Evolutionary conservation across 2,329 filamentous ascomycete species (phyloP).

Genomic region (Metarhizium guizhouense): DNA sequence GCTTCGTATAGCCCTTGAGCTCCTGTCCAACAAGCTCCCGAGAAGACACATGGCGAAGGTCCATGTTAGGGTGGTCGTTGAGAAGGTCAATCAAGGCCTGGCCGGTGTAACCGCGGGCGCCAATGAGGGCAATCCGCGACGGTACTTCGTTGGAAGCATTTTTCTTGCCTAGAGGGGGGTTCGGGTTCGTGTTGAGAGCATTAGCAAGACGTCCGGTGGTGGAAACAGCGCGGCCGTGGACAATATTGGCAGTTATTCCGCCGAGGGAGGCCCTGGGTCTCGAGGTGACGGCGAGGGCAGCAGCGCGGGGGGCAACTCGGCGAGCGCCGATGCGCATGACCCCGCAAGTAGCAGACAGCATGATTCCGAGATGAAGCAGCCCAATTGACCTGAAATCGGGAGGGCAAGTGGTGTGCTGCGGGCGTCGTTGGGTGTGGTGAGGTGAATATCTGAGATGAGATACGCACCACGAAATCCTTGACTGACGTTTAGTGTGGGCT

Average conservation of each 20-base stretch:
- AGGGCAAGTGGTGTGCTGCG: no score
- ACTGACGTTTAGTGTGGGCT: no score
- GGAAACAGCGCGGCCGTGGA: not conserved
- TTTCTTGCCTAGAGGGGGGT: constrained; percentile 74
- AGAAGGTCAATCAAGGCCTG: constrained; percentile 72
- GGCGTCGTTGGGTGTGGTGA: no score
- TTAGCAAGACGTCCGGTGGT: not conserved
- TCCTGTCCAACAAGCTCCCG: constrained; percentile 83
- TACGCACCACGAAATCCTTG: no score
- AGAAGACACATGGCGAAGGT: constrained; percentile 84
- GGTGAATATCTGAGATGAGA: no score
- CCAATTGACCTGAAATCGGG: no score
- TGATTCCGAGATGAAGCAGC: not conserved
- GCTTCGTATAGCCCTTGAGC: constrained; percentile 83
- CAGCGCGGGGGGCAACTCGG: not conserved
- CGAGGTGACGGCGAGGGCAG: not conserved
- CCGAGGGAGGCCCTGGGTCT: not conserved
- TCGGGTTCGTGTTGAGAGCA: constrained; percentile 1
- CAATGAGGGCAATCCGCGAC: constrained; percentile 77
- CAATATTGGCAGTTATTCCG: not conserved
- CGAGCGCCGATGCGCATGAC: constrained; percentile 1
- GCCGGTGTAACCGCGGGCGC: constrained; percentile 62
- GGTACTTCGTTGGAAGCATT: constrained; percentile 75
- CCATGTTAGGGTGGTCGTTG: constrained; percentile 81
- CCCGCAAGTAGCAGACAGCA: constrained; percentile 2